These are phyloP conservation scores for Peronospora farinosa DNA, from an alignment of 352 stramenopile species.

Conservation along the genomic window DNA sequence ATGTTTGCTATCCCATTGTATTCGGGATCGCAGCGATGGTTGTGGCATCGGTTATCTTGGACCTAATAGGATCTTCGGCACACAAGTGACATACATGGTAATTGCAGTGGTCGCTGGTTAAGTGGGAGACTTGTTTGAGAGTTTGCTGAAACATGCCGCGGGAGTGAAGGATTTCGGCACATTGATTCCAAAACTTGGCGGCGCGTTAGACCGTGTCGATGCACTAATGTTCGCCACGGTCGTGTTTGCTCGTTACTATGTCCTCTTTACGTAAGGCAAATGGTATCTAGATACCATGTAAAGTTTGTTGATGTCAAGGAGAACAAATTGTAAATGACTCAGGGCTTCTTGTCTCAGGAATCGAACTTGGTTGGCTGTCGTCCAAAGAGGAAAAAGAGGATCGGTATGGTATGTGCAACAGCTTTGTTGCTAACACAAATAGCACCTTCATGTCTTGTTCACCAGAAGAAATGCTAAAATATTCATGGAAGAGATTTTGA, in stretches of 20 bases:
- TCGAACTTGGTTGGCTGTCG: too few species aligned
- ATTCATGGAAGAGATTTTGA: too few species aligned
- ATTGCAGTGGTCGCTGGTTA: conserved; percentile 89
- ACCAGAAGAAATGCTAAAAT: too few species aligned
- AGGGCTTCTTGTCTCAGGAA: too few species aligned
- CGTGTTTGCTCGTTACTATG: conserved; percentile 50
- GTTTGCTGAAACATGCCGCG: conserved; percentile 91
- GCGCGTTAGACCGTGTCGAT: conserved; percentile 92
- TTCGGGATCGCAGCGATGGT: conserved; percentile 81
- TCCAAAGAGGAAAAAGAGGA: too few species aligned
- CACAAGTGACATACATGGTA: conserved; percentile 76
- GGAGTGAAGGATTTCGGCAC: conserved; percentile 92
- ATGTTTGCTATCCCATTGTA: conserved; percentile 74
- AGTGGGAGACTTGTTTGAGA: conserved; percentile 93
- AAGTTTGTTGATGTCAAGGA: too few species aligned
- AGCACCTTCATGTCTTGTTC: too few species aligned
- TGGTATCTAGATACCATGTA: too few species aligned
- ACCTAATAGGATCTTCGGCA: conserved; percentile 69
- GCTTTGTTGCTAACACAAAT: too few species aligned
- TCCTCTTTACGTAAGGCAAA: too few species aligned
- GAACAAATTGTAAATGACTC: too few species aligned
- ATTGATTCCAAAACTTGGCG: conserved; percentile 91
- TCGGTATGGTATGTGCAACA: too few species aligned
- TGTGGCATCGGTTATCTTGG: conserved; percentile 49
- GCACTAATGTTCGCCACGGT: conserved; percentile 88